Evolutionary conservation across 2,329 filamentous ascomycete species (phyloP).

Genomic region (Talaromyces sp.): DNA sequence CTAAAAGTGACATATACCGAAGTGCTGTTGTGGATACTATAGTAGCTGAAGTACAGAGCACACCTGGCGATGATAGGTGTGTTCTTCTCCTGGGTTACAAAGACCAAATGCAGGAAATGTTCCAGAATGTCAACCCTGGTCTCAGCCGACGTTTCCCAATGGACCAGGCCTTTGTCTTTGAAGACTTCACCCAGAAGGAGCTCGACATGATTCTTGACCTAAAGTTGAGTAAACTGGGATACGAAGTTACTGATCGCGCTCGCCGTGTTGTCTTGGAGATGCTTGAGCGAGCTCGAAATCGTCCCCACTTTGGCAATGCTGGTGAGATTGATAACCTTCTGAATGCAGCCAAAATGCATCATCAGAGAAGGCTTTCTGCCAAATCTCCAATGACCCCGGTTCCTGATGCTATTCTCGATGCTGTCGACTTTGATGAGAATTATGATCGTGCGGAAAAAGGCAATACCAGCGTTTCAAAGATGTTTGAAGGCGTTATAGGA

Average conservation of each 20-base stretch:
- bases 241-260: slow-evolving; percentile 49
- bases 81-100: slow-evolving; percentile 67
- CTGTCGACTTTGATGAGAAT: slow-evolving; percentile 55
- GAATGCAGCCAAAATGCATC: slow-evolving; percentile 49
- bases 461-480: slow-evolving; percentile 45
- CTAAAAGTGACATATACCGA: slow-evolving; percentile 49
- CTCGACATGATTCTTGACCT: slow-evolving; percentile 56
- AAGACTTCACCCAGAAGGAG: slow-evolving; percentile 60
- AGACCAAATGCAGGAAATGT: slow-evolving; percentile 65
- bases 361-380: slow-evolving; percentile 42
- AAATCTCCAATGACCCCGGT: slow-evolving; percentile 13
- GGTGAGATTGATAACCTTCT: slow-evolving; percentile 69
- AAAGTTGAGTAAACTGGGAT: slow-evolving; percentile 57
- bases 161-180: slow-evolving; percentile 59
- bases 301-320: slow-evolving; percentile 66
- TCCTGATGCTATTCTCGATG: slow-evolving; percentile 17
- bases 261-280: slow-evolving; percentile 54
- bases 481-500: slow-evolving; percentile 58
- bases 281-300: slow-evolving; percentile 57
- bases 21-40: slow-evolving; percentile 67
- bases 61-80: slow-evolving; percentile 65
- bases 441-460: slow-evolving; percentile 49
- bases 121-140: slow-evolving; percentile 68
- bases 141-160: slow-evolving; percentile 62
- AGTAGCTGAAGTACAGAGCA: slow-evolving; percentile 66